Conservation (phyloP, 108 stramenopile species). For the Pseudonitzschia delicatissima region DNA sequence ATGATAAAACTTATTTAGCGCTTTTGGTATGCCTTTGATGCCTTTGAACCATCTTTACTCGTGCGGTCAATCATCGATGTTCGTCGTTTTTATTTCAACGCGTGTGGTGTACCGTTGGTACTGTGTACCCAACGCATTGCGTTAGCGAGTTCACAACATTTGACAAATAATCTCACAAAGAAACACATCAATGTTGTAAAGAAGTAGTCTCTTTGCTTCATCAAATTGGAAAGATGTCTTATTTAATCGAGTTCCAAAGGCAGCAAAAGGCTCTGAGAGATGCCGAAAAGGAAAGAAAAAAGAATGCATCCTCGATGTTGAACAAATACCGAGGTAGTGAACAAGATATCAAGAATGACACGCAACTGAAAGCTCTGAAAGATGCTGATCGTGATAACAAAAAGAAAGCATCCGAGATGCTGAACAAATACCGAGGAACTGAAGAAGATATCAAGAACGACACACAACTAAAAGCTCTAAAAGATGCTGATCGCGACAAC, state of each 20-base stretch:
- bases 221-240: too few relatives aligned
- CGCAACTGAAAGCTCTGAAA: slow-evolving; percentile 8
- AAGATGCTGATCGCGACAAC: slow-evolving; percentile 4
- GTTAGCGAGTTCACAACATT: too few relatives aligned
- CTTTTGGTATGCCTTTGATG: too few relatives aligned
- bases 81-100: too few relatives aligned
- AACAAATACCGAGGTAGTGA: slow-evolving; percentile 7
- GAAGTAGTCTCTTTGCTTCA: too few relatives aligned
- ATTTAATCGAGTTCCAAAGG: slow-evolving; percentile 12
- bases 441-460: slow-evolving; percentile 12
- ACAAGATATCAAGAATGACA: background rate
- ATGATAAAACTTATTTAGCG: too few relatives aligned
- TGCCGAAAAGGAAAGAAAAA: slow-evolving; percentile 2
- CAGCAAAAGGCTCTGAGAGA: slow-evolving; percentile 12
- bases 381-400: slow-evolving; percentile 8
- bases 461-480: slow-evolving; percentile 9
- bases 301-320: slow-evolving; percentile 1
- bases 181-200: too few relatives aligned
- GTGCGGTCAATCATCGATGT: too few relatives aligned
- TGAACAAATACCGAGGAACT: slow-evolving; percentile 1
- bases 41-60: too few relatives aligned
- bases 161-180: too few relatives aligned
- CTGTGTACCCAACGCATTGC: too few relatives aligned
- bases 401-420: slow-evolving; percentile 2
- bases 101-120: too few relatives aligned